These are phyloP conservation scores for Botryotinia globosa DNA, from an alignment of 2,329 filamentous ascomycete genomes.

Conservation along the genomic window DNA sequence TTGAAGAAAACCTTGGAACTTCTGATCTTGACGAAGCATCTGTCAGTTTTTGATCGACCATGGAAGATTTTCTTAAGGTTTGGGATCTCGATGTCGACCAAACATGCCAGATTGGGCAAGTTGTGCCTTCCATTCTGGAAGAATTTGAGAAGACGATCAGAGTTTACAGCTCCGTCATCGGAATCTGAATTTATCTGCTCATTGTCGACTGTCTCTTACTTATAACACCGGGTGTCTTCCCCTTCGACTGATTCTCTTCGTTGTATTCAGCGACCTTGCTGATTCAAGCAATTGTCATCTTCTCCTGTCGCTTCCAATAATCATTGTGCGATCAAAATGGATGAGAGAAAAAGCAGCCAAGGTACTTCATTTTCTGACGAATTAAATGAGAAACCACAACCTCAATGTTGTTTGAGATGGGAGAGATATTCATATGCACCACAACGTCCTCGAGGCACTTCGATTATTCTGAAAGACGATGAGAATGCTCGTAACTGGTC, in stretches of 20 bases:
- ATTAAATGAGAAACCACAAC: background rate
- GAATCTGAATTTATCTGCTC: background rate
- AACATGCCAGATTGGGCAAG: background rate
- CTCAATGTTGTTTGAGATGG: conserved; percentile 15
- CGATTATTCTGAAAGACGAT: background rate
- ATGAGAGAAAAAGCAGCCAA: background rate
- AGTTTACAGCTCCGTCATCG: background rate
- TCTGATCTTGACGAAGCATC: background rate
- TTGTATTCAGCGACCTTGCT: background rate
- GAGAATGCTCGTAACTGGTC: conserved; percentile 6
- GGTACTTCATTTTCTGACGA: background rate
- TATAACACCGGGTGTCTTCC: too few species aligned
- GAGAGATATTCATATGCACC: conserved; percentile 11
- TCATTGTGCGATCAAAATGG: background rate
- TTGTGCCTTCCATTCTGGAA: background rate
- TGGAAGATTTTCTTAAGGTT: background rate
- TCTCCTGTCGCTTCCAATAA: background rate
- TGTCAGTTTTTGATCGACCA: background rate
- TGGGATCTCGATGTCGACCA: background rate
- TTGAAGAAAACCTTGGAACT: background rate
- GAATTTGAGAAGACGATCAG: background rate
- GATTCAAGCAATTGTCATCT: background rate
- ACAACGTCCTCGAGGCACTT: conserved; percentile 7
- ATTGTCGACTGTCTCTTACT: background rate
- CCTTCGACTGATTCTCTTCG: background rate